These are phyloP conservation scores for Kewa caespitosa DNA, from an alignment of 179 eudicot genomes.

Conservation along the genomic window DNA sequence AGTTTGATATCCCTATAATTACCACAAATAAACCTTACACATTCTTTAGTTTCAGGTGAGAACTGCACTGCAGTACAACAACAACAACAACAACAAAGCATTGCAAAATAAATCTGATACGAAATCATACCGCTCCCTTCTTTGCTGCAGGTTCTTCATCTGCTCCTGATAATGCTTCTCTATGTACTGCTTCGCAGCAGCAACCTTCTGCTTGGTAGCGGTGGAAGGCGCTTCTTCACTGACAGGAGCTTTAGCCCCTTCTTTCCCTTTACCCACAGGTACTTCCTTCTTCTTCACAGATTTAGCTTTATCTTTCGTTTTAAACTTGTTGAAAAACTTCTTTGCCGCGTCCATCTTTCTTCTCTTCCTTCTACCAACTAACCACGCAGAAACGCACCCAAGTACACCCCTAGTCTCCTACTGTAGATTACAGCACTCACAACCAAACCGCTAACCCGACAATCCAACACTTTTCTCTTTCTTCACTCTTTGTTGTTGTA, in stretches of 20 bases:
- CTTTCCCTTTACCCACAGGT: conserved; percentile 48
- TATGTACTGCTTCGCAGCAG: conserved; percentile 82
- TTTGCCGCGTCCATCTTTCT: conserved; percentile 64
- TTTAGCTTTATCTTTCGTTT: conserved; percentile 60
- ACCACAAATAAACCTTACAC: not conserved
- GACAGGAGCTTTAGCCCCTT: conserved; percentile 49
- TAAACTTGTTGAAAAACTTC: conserved; percentile 57
- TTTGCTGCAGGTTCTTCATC: conserved; percentile 72
- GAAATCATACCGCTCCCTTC: conserved; percentile 70
- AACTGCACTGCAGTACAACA: no score
- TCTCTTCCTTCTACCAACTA: conserved; percentile 13
- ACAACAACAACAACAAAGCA: not conserved
- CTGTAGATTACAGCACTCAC: conserved; percentile 3
- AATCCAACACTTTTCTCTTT: not conserved
- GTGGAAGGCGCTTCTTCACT: conserved; percentile 68
- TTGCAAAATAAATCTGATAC: not conserved
- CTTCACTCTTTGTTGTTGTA: conserved; percentile 9
- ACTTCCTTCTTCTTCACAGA: conserved; percentile 60
- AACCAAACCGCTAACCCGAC: conserved; percentile 8
- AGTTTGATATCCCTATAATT: conserved; percentile 1
- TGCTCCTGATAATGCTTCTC: conserved; percentile 91
- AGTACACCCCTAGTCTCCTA: not conserved
- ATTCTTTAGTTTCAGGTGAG: not conserved
- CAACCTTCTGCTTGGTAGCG: conserved; percentile 86
- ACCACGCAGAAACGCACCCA: conserved; percentile 4